Conservation (phyloP, 306 rosid genomes). For the Vicia sativa region DNA sequence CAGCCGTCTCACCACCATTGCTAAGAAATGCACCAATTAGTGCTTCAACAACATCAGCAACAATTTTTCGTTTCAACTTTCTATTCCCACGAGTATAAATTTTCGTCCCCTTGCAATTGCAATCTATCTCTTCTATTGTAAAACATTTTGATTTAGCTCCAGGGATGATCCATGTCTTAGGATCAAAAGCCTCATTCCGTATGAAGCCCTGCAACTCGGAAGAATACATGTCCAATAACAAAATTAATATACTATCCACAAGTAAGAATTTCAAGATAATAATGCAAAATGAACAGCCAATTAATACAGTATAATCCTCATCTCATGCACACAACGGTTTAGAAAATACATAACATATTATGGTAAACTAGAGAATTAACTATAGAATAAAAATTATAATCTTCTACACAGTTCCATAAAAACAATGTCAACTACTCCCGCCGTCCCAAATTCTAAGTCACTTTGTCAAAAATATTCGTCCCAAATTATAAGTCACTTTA, state of each 20-base stretch:
- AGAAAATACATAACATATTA: neutral
- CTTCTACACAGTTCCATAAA: neutral
- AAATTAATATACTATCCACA: neutral
- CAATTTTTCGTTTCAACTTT: slow-evolving; percentile 54
- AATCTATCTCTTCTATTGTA: slow-evolving; percentile 42
- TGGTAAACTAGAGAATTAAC: no score
- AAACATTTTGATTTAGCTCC: slow-evolving; percentile 46
- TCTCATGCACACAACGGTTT: slow-evolving; percentile 6
- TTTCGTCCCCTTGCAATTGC: slow-evolving; percentile 23
- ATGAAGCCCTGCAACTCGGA: slow-evolving; percentile 75
- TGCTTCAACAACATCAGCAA: slow-evolving; percentile 95
- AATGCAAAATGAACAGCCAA: neutral
- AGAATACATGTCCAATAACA: slow-evolving; percentile 9
- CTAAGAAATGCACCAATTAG: slow-evolving; percentile 85
- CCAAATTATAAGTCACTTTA: no score
- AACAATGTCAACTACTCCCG: neutral
- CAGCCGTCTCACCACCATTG: slow-evolving; percentile 71
- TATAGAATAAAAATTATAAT: slow-evolving; percentile 6
- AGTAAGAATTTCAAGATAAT: slow-evolving; percentile 15
- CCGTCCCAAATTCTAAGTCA: no score
- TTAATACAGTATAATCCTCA: slow-evolving; percentile 1
- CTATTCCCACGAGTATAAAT: slow-evolving; percentile 48
- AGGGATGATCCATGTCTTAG: slow-evolving; percentile 68
- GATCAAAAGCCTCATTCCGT: slow-evolving; percentile 62
- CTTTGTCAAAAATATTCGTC: no score